A percentile compares a stretch with the other conserved stretches of the same genome.
Conservation (phyloP, 2,329 filamentous ascomycete species). For the Dactylellina drechsleri region DNA sequence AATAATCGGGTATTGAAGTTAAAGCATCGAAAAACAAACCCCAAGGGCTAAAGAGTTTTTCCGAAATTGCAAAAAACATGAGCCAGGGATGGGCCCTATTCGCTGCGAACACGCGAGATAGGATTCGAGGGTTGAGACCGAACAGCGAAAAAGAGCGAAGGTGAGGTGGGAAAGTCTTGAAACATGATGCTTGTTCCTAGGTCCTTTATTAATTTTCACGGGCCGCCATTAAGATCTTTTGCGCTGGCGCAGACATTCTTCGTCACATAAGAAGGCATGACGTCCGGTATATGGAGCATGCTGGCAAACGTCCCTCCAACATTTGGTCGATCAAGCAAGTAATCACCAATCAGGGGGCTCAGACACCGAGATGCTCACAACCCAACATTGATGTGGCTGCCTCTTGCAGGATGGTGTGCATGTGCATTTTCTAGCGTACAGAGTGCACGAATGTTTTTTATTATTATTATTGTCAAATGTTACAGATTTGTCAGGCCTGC, state of each 20-base stretch:
- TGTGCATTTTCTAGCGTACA: not conserved
- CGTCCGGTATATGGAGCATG: too few species aligned
- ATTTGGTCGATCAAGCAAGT: not conserved
- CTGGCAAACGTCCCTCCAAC: not conserved
- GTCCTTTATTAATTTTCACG: slow-evolving; percentile 33
- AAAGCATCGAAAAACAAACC: too few species aligned
- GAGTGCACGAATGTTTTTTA: too few species aligned
- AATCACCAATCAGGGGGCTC: not conserved
- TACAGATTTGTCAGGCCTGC: slow-evolving; percentile 8
- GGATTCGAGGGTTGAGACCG: slow-evolving; percentile 1
- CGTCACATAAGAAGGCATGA: too few species aligned
- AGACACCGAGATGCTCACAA: too few species aligned
- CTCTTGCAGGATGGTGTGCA: not conserved
- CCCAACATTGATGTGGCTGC: not conserved
- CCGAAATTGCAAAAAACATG: slow-evolving; percentile 37
- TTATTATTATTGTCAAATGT: slow-evolving; percentile 2
- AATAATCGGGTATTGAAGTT: not conserved
- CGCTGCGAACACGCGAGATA: slow-evolving; percentile 7
- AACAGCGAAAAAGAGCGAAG: slow-evolving; percentile 22
- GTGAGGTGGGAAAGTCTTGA: slow-evolving; percentile 30
- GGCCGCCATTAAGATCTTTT: too few species aligned
- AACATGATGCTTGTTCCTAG: slow-evolving; percentile 32
- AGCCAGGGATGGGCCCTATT: slow-evolving; percentile 14
- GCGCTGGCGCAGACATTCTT: too few species aligned
- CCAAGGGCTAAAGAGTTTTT: slow-evolving; percentile 1